Conservation (phyloP, 768 basidiomycete genomes). For the Exidia glandulosa region DNA sequence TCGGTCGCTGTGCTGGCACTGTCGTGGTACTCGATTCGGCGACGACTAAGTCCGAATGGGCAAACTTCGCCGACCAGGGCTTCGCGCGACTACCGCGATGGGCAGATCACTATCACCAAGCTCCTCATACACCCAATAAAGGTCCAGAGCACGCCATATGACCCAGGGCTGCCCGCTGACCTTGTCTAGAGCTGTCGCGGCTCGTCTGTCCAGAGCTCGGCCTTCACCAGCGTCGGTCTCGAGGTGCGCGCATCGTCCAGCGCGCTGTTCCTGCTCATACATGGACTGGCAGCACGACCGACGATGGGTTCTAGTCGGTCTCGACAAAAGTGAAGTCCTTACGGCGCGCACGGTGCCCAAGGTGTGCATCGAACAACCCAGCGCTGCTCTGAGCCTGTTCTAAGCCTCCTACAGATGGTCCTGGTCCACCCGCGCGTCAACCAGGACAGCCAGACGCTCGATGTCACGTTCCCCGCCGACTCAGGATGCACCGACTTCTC, state of each 20-base stretch:
- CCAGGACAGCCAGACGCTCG: slow-evolving; percentile 37
- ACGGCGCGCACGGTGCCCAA: slow-evolving; percentile 58
- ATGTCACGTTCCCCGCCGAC: slow-evolving; percentile 48
- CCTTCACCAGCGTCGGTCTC: slow-evolving; percentile 51
- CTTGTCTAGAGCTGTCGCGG: slow-evolving; percentile 55
- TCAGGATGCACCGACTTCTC: slow-evolving; percentile 47
- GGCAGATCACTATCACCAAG: slow-evolving; percentile 8
- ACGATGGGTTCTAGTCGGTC: too few relatives aligned
- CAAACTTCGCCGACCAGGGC: not conserved
- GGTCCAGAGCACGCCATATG: slow-evolving; percentile 21
- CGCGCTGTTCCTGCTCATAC: not conserved
- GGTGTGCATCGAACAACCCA: too few relatives aligned
- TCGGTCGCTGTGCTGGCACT: too few relatives aligned
- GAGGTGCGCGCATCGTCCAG: slow-evolving; percentile 33
- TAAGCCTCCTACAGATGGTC: slow-evolving; percentile 47
- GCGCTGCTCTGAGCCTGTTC: too few relatives aligned
- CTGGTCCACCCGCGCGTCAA: slow-evolving; percentile 49
- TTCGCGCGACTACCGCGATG: not conserved
- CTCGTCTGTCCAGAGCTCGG: slow-evolving; percentile 43
- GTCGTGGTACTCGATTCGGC: not conserved
- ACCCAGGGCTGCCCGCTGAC: not conserved
- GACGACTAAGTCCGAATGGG: not conserved
- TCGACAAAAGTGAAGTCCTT: too few relatives aligned
- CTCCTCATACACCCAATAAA: slow-evolving; percentile 49
- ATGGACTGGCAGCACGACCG: not conserved